These are phyloP conservation scores for Microbotryum intermedium DNA, from an alignment of 1,284 basidiomycete species.

Conservation along the genomic window DNA sequence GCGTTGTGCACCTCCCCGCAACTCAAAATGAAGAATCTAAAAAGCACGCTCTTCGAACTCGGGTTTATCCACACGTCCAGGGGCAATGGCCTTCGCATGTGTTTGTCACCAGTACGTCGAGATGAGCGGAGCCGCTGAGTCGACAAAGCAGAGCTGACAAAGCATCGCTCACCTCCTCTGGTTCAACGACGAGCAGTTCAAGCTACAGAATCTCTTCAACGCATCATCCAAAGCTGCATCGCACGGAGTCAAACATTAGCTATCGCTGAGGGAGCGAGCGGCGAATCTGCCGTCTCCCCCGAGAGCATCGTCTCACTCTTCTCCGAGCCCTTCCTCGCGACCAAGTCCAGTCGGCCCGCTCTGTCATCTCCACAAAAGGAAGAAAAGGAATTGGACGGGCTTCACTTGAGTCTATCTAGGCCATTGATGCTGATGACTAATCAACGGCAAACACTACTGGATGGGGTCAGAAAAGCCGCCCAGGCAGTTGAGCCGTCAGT, in stretches of 20 bases:
- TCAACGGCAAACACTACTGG: slow-evolving; percentile 52
- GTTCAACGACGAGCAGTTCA: not conserved
- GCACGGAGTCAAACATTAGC: slow-evolving; percentile 36
- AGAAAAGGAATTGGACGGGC: slow-evolving; percentile 31
- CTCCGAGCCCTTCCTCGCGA: not conserved
- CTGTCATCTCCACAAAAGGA: slow-evolving; percentile 12
- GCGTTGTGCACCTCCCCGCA: no score
- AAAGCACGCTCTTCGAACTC: slow-evolving; percentile 42
- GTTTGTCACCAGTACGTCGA: slow-evolving; percentile 46
- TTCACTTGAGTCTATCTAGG: slow-evolving; percentile 59
- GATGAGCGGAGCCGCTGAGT: not conserved
- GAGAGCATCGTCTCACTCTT: slow-evolving; percentile 49
- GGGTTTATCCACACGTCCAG: slow-evolving; percentile 63
- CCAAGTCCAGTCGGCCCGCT: not conserved
- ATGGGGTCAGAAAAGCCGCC: slow-evolving; percentile 7
- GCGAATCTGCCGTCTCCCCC: slow-evolving; percentile 46
- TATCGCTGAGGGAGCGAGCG: slow-evolving; percentile 48
- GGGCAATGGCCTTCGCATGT: slow-evolving; percentile 69
- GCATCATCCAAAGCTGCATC: no score
- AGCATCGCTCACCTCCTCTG: not conserved
- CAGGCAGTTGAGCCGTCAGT: not conserved
- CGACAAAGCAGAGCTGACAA: not conserved
- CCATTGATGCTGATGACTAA: slow-evolving; percentile 66
- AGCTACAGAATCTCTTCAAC: not conserved
- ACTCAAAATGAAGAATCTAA: no score